phyloP scores from a whole-genome alignment of 805 yeast genomes.

The Saccharomyces paradoxus region DNA sequence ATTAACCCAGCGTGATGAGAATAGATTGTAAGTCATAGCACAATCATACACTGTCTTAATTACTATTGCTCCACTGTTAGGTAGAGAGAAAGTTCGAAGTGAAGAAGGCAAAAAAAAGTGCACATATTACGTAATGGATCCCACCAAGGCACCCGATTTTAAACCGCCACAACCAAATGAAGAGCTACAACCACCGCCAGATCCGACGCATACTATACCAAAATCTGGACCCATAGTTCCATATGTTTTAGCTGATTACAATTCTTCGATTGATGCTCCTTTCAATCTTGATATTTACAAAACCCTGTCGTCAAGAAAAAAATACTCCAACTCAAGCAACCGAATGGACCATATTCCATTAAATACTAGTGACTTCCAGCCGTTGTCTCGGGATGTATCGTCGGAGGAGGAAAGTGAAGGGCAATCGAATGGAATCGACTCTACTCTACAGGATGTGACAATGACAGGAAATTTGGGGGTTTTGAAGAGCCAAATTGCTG shows the following conservation, averaged over 20 bases:
- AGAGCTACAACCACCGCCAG: slow-evolving; percentile 52
- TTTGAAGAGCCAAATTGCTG: slow-evolving; percentile 63
- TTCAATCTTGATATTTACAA: slow-evolving; percentile 8
- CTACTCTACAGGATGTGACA: background rate
- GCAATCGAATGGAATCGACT: background rate
- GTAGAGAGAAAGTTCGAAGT: background rate
- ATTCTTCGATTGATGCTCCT: slow-evolving; percentile 68
- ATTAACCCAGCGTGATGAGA: background rate
- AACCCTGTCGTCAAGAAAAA: slow-evolving; percentile 1
- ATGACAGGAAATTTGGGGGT: slow-evolving; percentile 23
- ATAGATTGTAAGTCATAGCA: background rate
- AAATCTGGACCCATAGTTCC: slow-evolving; percentile 70
- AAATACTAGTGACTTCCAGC: slow-evolving; percentile 51
- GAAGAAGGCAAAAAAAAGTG: background rate
- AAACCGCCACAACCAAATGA: slow-evolving; percentile 72
- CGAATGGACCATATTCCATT: slow-evolving; percentile 38
- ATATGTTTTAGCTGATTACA: slow-evolving; percentile 65
- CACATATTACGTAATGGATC: slow-evolving; percentile 62
- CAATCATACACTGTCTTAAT: background rate
- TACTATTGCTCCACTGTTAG: background rate
- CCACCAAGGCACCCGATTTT: slow-evolving; percentile 84
- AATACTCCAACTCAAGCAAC: slow-evolving; percentile 1
- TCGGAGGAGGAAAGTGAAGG: slow-evolving; percentile 37
- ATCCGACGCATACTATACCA: slow-evolving; percentile 64
- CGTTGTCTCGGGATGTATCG: slow-evolving; percentile 39